Conservation (phyloP, 805 yeast species). For the Jamesozyma spencerorum region DNA sequence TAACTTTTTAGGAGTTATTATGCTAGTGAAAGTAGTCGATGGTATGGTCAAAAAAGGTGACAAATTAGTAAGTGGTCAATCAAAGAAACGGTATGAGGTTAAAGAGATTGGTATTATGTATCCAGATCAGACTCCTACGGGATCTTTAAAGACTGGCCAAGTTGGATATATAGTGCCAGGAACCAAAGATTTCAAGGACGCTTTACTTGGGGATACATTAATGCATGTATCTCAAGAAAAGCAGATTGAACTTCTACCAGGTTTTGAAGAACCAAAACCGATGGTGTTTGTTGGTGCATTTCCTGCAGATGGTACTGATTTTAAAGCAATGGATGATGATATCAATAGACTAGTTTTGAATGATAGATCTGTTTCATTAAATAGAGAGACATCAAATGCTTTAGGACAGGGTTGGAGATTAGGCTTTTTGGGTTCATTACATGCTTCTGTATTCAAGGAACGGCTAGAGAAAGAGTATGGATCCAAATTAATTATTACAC, state of each 20-base stretch:
- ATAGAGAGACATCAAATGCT: constrained; percentile 86
- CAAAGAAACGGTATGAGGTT: constrained; percentile 68
- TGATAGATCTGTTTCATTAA: constrained; percentile 84
- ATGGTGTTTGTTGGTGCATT: constrained; percentile 98
- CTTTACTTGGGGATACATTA: constrained; percentile 85
- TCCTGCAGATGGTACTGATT: constrained; percentile 91
- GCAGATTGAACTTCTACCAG: constrained; percentile 75
- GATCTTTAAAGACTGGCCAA: constrained; percentile 71
- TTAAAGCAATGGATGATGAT: constrained; percentile 80
- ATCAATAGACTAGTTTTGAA: constrained; percentile 80
- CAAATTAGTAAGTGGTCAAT: constrained; percentile 68
- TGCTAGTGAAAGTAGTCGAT: constrained; percentile 76
- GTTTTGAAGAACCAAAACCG: constrained; percentile 94
- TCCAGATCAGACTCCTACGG: constrained; percentile 70
- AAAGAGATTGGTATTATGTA: constrained; percentile 94
- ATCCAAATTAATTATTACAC: constrained; percentile 80
- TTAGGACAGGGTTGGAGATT: constrained; percentile 96
- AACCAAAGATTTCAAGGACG: constrained; percentile 79
- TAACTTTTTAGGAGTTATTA: constrained; percentile 80
- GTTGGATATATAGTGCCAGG: constrained; percentile 94
- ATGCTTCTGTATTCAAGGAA: constrained; percentile 90
- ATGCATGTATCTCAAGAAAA: constrained; percentile 44
- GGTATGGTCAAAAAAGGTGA: constrained; percentile 70
- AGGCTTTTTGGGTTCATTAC: constrained; percentile 89
- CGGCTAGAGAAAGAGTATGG: constrained; percentile 91